A percentile compares a stretch with the other conserved stretches of the same genome.
Conservation (phyloP, 352 stramenopile species). For the Pythium dissotocum region DNA sequence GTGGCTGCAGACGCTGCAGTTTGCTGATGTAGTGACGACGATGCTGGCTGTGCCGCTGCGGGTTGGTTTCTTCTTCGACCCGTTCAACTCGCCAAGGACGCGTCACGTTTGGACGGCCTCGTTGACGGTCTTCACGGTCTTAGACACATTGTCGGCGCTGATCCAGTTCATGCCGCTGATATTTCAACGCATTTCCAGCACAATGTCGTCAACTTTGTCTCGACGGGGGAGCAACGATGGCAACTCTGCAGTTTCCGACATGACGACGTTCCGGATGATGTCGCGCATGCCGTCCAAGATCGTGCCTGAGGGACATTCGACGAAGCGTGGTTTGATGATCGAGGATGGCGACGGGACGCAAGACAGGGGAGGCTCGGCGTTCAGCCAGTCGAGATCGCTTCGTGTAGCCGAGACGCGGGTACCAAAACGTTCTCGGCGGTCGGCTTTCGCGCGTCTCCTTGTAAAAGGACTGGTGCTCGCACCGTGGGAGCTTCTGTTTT, state of each 20-base stretch:
- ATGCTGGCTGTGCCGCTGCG: slow-evolving; percentile 27
- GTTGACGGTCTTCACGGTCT: slow-evolving; percentile 28
- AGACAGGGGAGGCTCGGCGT: background rate
- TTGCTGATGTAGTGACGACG: slow-evolving; percentile 6
- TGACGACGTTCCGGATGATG: slow-evolving; percentile 27
- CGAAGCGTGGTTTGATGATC: background rate
- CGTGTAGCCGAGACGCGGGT: slow-evolving; percentile 54
- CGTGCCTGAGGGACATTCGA: slow-evolving; percentile 11
- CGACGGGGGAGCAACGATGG: slow-evolving; percentile 8
- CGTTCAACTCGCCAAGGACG: slow-evolving; percentile 14
- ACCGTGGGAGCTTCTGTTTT: slow-evolving; percentile 11
- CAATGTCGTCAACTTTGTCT: background rate
- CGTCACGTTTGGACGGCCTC: slow-evolving; percentile 19
- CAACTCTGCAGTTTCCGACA: slow-evolving; percentile 13
- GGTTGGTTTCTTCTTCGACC: slow-evolving; percentile 41
- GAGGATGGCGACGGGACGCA: background rate
- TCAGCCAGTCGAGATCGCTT: slow-evolving; percentile 37
- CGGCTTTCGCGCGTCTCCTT: background rate
- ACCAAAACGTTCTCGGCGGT: background rate
- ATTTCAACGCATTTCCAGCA: background rate
- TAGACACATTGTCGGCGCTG: slow-evolving; percentile 1
- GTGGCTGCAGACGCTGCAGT: slow-evolving; percentile 1
- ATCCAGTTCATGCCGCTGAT: slow-evolving; percentile 11
- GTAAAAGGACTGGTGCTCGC: background rate
- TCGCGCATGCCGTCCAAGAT: slow-evolving; percentile 32